These are phyloP conservation scores for Theileria orientalis DNA, from an alignment of 169 alveolate species.

Conservation along the genomic window DNA sequence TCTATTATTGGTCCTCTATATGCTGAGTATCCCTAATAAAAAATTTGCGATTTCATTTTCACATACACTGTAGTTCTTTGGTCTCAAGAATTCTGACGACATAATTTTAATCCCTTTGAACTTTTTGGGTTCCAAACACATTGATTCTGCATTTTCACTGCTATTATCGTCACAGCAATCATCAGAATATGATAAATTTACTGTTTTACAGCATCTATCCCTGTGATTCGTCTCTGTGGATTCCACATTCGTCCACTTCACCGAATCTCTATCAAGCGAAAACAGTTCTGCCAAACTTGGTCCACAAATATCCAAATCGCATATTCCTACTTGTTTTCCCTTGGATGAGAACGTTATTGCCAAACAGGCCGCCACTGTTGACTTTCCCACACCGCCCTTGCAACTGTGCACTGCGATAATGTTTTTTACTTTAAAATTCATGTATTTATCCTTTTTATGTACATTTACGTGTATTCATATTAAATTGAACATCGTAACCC, in stretches of 20 bases:
- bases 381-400: slow-evolving; percentile 99
- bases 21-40: slow-evolving; percentile 74
- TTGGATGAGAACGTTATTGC: slow-evolving; percentile 87
- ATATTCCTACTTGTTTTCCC: slow-evolving; percentile 90
- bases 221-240: slow-evolving; percentile 2
- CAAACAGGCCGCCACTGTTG: slow-evolving; percentile 83
- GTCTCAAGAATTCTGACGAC: slow-evolving; percentile 62
- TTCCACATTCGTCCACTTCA: slow-evolving; percentile 57
- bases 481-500: not conserved
- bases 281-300: slow-evolving; percentile 93
- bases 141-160: not conserved
- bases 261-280: slow-evolving; percentile 69
- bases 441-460: slow-evolving; percentile 6
- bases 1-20: slow-evolving; percentile 95
- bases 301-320: slow-evolving; percentile 96
- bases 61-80: slow-evolving; percentile 39
- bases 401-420: slow-evolving; percentile 85
- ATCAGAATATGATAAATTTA: not conserved
- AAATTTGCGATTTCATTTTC: slow-evolving; percentile 3
- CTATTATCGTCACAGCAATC: not conserved
- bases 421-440: slow-evolving; percentile 36
- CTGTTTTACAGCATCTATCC: slow-evolving; percentile 1
- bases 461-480: not conserved
- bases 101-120: slow-evolving; percentile 67
- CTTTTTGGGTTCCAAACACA: slow-evolving; percentile 67